Evolutionary conservation across 805 yeast species (phyloP), one percentile per base, ranked within the genome.

Genomic region (Debaryomyces hansenii): DNA sequence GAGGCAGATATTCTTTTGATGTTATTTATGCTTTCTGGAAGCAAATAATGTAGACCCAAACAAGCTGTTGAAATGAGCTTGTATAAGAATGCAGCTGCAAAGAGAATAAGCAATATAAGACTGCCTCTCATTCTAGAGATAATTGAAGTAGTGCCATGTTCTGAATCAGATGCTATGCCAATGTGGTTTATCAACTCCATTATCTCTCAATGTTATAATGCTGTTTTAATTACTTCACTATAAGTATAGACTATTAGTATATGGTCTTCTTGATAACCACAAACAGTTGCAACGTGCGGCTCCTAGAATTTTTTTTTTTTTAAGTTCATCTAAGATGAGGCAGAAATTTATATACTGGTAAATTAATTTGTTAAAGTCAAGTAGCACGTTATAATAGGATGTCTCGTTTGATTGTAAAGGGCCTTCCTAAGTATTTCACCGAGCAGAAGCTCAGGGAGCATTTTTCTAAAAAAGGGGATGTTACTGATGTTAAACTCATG

Each of bases 321-420:
- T 34, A 4, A 18, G 5, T 28, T n/a, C 10, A 3, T 5, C 14
- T 18, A 16, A 12, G 15, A 35, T 41, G n/a, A 20, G 32, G 21
- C 29, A 31, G 14, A 14, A 28, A n/a, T 15, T 20, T 35, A 18
- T 8, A 15, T 35, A 18, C 10, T 34, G 14, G 14, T 34, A 3
- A 14, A 14, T 18, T 35, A 12, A 35, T 7, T 24, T 24, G 27
- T 4, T 24, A 9, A 24, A 42, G 11, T 29, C 12, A 24, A 37
- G 31, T 24, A 28, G 12, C 29, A 16, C 28, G n/a, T 15, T 12
- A 57, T 16, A 2, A 16, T 16, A 16, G 41, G 52, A 82, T 82
- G 87, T 91, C 98, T 16, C 87, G 98, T 68, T 78, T 92, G 44
- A 92, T 92, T 56, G 96, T 92, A 5, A 92, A 89, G 64, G 94